These are phyloP conservation scores for Trichoderma guizhouense DNA, from an alignment of 2,329 filamentous ascomycete genomes.

Conservation along the genomic window DNA sequence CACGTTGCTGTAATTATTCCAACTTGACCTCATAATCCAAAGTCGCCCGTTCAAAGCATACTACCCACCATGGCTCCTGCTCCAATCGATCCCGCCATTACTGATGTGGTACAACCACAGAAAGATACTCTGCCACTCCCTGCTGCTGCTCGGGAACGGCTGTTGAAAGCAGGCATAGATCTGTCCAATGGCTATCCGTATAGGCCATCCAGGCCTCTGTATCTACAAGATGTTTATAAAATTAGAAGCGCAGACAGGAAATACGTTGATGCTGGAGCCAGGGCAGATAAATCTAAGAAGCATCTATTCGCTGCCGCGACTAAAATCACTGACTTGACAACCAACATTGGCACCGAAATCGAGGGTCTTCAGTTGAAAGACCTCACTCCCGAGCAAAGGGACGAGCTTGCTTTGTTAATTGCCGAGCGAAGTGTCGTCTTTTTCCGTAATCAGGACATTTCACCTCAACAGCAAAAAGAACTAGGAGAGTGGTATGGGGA, in stretches of 20 bases:
- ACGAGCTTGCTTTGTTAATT: slow-evolving; percentile 60
- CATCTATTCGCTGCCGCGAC: slow-evolving; percentile 58
- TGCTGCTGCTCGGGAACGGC: slow-evolving; percentile 50
- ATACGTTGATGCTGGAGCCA: slow-evolving; percentile 59
- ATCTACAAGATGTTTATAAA: slow-evolving; percentile 65
- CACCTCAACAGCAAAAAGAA: slow-evolving; percentile 60
- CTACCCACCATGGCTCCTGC: slow-evolving; percentile 47
- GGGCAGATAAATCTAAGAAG: slow-evolving; percentile 64
- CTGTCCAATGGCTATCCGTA: slow-evolving; percentile 70
- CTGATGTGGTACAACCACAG: slow-evolving; percentile 58
- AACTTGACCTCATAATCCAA: not conserved
- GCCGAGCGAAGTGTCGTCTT: slow-evolving; percentile 65
- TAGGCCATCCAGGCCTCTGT: slow-evolving; percentile 63
- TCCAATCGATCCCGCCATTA: slow-evolving; percentile 60
- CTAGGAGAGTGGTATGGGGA: slow-evolving; percentile 63
- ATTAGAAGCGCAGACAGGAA: slow-evolving; percentile 55
- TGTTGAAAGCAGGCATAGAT: slow-evolving; percentile 67
- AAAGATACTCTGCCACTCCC: slow-evolving; percentile 66
- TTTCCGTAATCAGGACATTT: slow-evolving; percentile 60
- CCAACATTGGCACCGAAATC: slow-evolving; percentile 62
- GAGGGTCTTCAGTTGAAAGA: slow-evolving; percentile 62
- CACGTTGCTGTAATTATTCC: not conserved
- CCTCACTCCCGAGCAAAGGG: slow-evolving; percentile 54
- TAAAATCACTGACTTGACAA: slow-evolving; percentile 60
- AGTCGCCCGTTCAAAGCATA: not conserved